phyloP scores from a whole-genome alignment of 2,329 filamentous ascomycete genomes.

The Colletotrichum viniferum region DNA sequence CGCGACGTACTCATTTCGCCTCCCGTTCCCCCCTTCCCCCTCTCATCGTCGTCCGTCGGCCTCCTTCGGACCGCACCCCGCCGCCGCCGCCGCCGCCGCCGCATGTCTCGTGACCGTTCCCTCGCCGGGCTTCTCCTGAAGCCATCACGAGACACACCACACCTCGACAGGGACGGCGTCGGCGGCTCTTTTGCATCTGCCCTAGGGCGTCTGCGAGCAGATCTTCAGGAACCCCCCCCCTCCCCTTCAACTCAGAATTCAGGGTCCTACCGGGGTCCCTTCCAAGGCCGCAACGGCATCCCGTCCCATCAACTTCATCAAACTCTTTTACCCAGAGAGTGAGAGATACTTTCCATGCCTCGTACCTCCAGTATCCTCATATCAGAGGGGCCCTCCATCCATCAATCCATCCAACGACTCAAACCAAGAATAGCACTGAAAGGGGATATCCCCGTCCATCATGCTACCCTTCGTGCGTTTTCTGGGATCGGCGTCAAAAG shows the following conservation, averaged over 20 bases:
- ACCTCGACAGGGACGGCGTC: neutral
- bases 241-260: neutral
- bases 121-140: neutral
- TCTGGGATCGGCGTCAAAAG: neutral
- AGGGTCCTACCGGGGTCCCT: slow-evolving; percentile 1
- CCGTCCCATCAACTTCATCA: neutral
- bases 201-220: neutral
- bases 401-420: neutral
- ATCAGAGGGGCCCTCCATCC: neutral
- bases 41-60: neutral
- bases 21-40: neutral
- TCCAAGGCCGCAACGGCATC: neutral
- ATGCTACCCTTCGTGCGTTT: neutral
- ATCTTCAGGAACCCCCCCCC: neutral
- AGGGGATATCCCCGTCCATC: neutral
- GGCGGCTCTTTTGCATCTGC: neutral
- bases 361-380: slow-evolving; percentile 2
- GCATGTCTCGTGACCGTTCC: neutral
- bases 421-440: neutral
- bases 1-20: neutral
- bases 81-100: neutral
- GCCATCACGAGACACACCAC: slow-evolving; percentile 12
- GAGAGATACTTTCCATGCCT: neutral
- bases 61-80: neutral
- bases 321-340: neutral